phyloP scores from a whole-genome alignment of 1,284 basidiomycete genomes.

The Apiotrichum gracile region DNA sequence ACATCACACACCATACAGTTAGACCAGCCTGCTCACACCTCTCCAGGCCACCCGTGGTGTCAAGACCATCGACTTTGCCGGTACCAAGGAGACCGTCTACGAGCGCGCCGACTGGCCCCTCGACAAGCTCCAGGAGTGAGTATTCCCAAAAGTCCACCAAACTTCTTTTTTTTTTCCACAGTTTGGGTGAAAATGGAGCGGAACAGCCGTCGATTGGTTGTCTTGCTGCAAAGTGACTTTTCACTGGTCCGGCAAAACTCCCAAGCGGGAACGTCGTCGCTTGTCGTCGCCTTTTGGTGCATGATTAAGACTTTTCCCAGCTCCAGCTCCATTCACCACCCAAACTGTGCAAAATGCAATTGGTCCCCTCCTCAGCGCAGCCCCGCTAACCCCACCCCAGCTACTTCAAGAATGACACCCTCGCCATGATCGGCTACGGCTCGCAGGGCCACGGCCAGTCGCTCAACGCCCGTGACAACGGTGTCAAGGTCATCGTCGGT shows the following conservation, averaged over 20 bases:
- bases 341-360: neutral
- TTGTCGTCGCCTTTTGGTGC: too few species aligned
- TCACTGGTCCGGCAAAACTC: neutral
- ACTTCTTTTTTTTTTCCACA: neutral
- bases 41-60: constrained; percentile 61
- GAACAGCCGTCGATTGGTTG: too few species aligned
- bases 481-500: constrained; percentile 97
- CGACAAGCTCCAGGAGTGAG: constrained; percentile 84
- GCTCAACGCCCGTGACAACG: constrained; percentile 97
- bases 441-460: constrained; percentile 98
- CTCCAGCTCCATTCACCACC: neutral
- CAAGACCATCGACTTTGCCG: constrained; percentile 97
- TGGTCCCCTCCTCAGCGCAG: neutral
- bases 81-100: constrained; percentile 90
- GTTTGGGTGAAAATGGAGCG: neutral
- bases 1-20: neutral
- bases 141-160: too few species aligned
- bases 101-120: constrained; percentile 98
- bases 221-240: too few species aligned
- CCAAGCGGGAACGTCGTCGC: neutral
- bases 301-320: too few species aligned
- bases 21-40: constrained; percentile 6
- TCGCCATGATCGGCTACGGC: constrained; percentile 97
- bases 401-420: constrained; percentile 99
- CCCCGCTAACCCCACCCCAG: constrained; percentile 17